Conservation (phyloP, 768 basidiomycete species). For the Cubamyces lactineus region DNA sequence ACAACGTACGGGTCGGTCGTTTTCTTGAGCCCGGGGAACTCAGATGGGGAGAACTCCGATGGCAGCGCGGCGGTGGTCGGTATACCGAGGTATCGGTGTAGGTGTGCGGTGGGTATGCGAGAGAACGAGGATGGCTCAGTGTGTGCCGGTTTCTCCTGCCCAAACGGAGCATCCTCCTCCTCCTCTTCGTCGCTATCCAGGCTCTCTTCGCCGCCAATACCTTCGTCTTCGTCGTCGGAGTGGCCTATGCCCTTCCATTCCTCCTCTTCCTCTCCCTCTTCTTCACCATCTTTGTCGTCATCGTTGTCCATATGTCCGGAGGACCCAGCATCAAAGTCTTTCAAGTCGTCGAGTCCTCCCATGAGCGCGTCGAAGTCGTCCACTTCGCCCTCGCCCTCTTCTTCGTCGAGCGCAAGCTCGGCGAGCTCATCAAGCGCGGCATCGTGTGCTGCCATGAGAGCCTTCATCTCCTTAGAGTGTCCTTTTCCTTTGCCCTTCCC, state of each 20-base stretch:
- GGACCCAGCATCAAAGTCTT: neutral
- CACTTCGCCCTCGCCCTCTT: conserved; percentile 27
- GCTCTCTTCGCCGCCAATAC: conserved; percentile 5
- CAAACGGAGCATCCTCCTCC: conserved; percentile 5
- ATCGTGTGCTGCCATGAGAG: conserved; percentile 28
- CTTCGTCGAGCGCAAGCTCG: conserved; percentile 26
- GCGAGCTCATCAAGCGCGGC: conserved; percentile 32
- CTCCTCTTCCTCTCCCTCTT: conserved; percentile 10
- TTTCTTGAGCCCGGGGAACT: conserved; percentile 28
- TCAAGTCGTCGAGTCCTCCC: conserved; percentile 25
- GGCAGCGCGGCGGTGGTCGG: conserved; percentile 31
- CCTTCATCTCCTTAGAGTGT: conserved; percentile 26
- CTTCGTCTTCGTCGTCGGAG: conserved; percentile 7
- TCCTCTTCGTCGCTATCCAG: conserved; percentile 15
- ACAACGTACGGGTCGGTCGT: conserved; percentile 33
- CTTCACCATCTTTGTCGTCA: conserved; percentile 6
- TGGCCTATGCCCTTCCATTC: conserved; percentile 22
- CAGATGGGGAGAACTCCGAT: conserved; percentile 5
- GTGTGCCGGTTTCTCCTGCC: conserved; percentile 7
- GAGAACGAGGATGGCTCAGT: conserved; percentile 37
- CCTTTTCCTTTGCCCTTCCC: conserved; percentile 28
- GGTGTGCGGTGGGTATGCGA: conserved; percentile 33
- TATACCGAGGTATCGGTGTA: conserved; percentile 33
- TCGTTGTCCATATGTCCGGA: conserved; percentile 13
- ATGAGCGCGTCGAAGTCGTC: conserved; percentile 36